phyloP scores from a whole-genome alignment of 163 green algal species.

The Scenedesmus sp. region DNA sequence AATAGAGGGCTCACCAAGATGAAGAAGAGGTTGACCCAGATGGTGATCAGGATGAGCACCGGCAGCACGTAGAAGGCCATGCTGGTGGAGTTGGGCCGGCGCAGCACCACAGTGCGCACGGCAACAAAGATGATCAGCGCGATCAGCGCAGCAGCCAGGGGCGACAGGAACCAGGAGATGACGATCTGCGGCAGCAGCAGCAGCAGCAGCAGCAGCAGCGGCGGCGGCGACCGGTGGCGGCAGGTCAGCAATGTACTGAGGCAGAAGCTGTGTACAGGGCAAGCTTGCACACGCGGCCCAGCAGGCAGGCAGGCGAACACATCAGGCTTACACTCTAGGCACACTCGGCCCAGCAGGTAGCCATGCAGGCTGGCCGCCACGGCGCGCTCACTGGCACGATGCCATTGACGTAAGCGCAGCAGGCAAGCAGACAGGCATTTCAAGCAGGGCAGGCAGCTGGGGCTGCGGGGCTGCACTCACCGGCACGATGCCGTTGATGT shows the following conservation, averaged over 20 bases:
- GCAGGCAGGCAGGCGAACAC: no score
- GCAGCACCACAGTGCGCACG: slow-evolving; percentile 62
- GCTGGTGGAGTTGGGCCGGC: slow-evolving; percentile 52
- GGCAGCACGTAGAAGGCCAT: slow-evolving; percentile 68
- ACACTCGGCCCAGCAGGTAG: no score
- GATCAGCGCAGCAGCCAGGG: slow-evolving; percentile 59
- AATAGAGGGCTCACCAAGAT: slow-evolving; percentile 35
- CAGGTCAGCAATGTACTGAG: no score
- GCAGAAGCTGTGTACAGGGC: no score
- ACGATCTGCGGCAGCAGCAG: slow-evolving; percentile 55
- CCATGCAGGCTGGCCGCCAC: no score
- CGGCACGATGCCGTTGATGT: slow-evolving; percentile 68
- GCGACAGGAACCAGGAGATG: slow-evolving; percentile 77
- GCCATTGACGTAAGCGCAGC: no score
- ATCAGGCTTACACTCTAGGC: no score
- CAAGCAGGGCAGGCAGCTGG: no score
- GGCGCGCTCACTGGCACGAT: no score
- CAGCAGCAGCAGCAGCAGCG: background rate
- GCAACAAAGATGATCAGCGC: slow-evolving; percentile 60
- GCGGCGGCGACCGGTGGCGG: no score
- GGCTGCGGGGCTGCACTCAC: background rate
- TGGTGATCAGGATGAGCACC: slow-evolving; percentile 60
- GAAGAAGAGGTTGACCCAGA: slow-evolving; percentile 64
- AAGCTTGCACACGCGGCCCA: no score
- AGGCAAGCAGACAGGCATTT: no score